A percentile compares a stretch with the other conserved stretches of the same genome.
Conservation (phyloP, 805 yeast species). For the Barnettozyma sucrosica region DNA sequence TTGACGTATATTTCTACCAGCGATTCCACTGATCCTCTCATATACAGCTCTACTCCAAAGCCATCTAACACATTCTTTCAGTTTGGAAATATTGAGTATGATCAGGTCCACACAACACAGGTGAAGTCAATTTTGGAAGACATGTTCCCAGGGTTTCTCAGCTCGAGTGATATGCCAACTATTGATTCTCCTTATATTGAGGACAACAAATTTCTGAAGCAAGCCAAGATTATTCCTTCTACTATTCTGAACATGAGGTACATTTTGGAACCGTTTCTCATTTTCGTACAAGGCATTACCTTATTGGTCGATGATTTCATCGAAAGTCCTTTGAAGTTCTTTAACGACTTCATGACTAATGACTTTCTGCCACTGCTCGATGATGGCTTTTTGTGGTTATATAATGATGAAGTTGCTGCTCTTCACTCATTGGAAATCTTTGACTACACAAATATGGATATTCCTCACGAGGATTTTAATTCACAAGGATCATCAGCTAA, state of each 20-base stretch:
- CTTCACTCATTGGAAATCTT: constrained; percentile 32
- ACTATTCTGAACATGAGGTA: constrained; percentile 76
- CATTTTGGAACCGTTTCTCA: constrained; percentile 64
- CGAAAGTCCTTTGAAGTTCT: constrained; percentile 39
- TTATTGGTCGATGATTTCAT: constrained; percentile 31
- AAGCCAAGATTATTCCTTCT: constrained; percentile 61
- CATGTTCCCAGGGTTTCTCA: constrained; percentile 65
- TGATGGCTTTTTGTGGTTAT: constrained; percentile 46
- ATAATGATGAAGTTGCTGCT: constrained; percentile 40
- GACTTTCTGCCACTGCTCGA: constrained; percentile 62
- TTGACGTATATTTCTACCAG: constrained; percentile 20
- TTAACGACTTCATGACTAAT: constrained; percentile 56
- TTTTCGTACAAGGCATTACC: constrained; percentile 58
- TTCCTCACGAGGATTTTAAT: constrained; percentile 22
- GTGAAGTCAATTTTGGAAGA: constrained; percentile 45
- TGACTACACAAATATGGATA: constrained; percentile 21
- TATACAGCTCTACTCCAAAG: constrained; percentile 8
- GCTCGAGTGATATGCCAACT: constrained; percentile 28
- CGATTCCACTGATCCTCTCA: constrained; percentile 3
- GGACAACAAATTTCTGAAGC: constrained; percentile 51
- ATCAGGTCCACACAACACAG: constrained; percentile 33
- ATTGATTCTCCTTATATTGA: constrained; percentile 48
- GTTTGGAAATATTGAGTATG: constrained; percentile 29
- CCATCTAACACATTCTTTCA: constrained; percentile 30
- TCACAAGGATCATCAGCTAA: constrained; percentile 8